Percentiles rank a stretch among this genome's conserved stretches.
phyloP scores from a whole-genome alignment of 306 rosid species.

The Cucurbita maxima region DNA sequence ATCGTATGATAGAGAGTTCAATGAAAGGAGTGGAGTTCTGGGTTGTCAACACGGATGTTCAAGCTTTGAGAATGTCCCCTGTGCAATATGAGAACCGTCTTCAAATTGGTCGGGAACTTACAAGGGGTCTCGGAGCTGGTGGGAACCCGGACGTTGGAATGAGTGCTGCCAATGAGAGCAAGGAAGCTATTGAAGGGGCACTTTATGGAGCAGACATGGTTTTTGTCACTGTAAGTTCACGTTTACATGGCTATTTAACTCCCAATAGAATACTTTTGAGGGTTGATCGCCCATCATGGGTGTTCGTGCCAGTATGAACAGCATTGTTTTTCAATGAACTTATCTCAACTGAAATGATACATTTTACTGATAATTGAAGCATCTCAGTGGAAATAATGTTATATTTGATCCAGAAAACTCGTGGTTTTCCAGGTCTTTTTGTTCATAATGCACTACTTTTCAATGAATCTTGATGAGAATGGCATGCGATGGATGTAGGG shows the following conservation, averaged over 20 bases:
- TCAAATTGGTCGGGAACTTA: slow-evolving; percentile 93
- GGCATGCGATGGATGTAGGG: background rate
- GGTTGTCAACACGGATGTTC: slow-evolving; percentile 89
- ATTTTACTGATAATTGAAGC: background rate
- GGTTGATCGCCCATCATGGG: background rate
- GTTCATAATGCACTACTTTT: background rate
- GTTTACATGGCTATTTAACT: slow-evolving; percentile 14
- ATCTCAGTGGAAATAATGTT: background rate
- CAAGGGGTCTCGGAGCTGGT: slow-evolving; percentile 98
- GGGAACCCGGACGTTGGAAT: slow-evolving; percentile 98
- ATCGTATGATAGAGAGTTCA: slow-evolving; percentile 97
- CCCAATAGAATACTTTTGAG: background rate
- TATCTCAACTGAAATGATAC: background rate
- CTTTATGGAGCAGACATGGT: slow-evolving; percentile 94
- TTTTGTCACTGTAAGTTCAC: slow-evolving; percentile 77
- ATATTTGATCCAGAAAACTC: background rate
- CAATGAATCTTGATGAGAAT: background rate
- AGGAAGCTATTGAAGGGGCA: slow-evolving; percentile 69
- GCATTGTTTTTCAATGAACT: background rate
- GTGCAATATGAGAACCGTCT: slow-evolving; percentile 59
- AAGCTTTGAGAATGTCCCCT: slow-evolving; percentile 97
- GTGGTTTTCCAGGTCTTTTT: background rate
- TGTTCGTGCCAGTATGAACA: background rate
- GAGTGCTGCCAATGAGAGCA: slow-evolving; percentile 98
- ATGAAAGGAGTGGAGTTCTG: slow-evolving; percentile 93